Evolutionary conservation across 331 rosid genomes (phyloP).

Genomic region (Erythrophleum ivorense): DNA sequence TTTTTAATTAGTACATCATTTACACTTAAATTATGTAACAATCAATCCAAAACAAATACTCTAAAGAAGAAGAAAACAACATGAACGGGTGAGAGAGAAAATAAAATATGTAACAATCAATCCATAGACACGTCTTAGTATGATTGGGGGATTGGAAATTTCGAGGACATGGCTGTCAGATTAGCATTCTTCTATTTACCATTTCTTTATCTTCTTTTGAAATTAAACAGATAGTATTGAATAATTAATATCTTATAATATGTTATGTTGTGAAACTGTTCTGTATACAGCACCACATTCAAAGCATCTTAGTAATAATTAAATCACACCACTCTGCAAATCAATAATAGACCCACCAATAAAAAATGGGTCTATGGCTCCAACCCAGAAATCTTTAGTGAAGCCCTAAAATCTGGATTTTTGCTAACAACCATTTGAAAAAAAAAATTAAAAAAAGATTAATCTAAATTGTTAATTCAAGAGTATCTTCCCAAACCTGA

Average conservation of each 20-base stretch:
- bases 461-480: slow-evolving; percentile 30
- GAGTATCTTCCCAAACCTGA: slow-evolving; percentile 85
- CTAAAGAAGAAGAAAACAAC: slow-evolving; percentile 31
- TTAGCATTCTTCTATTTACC: slow-evolving; percentile 48
- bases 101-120: slow-evolving; percentile 35
- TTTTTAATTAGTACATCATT: no score
- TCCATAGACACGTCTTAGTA: slow-evolving; percentile 57
- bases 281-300: slow-evolving; percentile 62
- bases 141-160: slow-evolving; percentile 52
- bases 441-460: slow-evolving; percentile 32
- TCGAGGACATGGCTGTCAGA: slow-evolving; percentile 74
- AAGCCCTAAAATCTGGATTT: slow-evolving; percentile 68
- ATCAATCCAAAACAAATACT: slow-evolving; percentile 7
- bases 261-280: slow-evolving; percentile 42
- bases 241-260: slow-evolving; percentile 28
- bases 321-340: slow-evolving; percentile 62
- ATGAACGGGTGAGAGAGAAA: slow-evolving; percentile 21
- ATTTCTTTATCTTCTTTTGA: slow-evolving; percentile 35
- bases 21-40: no score
- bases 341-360: slow-evolving; percentile 68
- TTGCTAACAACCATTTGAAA: slow-evolving; percentile 63
- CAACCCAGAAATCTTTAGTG: slow-evolving; percentile 52
- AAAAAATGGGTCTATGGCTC: slow-evolving; percentile 31
- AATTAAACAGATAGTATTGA: slow-evolving; percentile 10
- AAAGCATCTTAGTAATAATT: slow-evolving; percentile 79